These are phyloP conservation scores for Beauveria sp. DNA, from an alignment of 2,329 filamentous ascomycete species.

Conservation along the genomic window DNA sequence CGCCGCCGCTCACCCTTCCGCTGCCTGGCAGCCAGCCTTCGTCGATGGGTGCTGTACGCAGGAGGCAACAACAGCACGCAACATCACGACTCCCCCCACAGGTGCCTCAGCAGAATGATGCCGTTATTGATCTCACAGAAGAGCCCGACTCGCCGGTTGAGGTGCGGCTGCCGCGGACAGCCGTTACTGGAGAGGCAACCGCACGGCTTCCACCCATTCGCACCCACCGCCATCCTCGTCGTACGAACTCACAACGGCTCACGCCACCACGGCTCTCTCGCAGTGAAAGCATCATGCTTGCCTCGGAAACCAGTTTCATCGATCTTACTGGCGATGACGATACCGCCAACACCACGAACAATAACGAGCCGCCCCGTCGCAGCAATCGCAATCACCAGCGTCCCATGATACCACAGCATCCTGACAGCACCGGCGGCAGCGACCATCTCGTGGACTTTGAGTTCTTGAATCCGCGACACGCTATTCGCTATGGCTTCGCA, in stretches of 20 bases:
- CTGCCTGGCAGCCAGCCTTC: not conserved
- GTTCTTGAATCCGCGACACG: slow-evolving; percentile 11
- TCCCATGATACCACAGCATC: slow-evolving; percentile 9
- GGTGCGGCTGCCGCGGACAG: slow-evolving; percentile 24
- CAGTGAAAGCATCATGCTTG: slow-evolving; percentile 37
- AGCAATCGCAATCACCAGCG: slow-evolving; percentile 10
- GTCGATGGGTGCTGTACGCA: not conserved
- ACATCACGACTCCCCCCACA: slow-evolving; percentile 12
- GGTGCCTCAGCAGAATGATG: slow-evolving; percentile 10
- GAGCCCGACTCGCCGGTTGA: slow-evolving; percentile 40
- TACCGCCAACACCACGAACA: slow-evolving; percentile 3
- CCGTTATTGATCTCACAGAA: slow-evolving; percentile 42
- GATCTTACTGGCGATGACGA: slow-evolving; percentile 44
- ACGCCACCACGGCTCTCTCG: slow-evolving; percentile 35
- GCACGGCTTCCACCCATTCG: not conserved
- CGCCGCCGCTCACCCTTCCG: not conserved
- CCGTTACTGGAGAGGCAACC: not conserved
- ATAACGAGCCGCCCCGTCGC: slow-evolving; percentile 1
- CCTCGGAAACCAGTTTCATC: slow-evolving; percentile 32
- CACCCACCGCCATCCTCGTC: slow-evolving; percentile 28
- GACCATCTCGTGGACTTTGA: slow-evolving; percentile 22
- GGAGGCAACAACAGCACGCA: not conserved
- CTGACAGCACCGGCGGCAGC: not conserved
- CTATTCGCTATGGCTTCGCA: slow-evolving; percentile 12
- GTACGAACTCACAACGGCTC: slow-evolving; percentile 32